Evolutionary conservation across 208 protist species (phyloP), one percentile per base, ranked within the genome.

Genomic region (Wallacemonas sp.): DNA sequence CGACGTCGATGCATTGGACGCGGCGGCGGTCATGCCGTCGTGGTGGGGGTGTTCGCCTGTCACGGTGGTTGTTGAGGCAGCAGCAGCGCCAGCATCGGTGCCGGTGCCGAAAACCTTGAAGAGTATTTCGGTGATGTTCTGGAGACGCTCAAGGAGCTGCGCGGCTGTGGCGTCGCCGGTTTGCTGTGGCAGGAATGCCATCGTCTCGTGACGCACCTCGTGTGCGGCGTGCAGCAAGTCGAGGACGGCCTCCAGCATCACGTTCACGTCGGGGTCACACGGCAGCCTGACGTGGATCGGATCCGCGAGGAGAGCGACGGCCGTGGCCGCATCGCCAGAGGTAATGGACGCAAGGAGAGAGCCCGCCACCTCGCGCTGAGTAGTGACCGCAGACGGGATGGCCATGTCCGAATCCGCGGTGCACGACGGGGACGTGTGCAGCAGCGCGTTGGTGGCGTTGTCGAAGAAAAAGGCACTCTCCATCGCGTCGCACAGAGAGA

Each of bases 381-480:
- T 21, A 55, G n/a, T 8, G 21, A 11, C n/a, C 21, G 47, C 47
- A 32, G 1, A n/a, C n/a, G n/a, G n/a, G n/a, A n/a, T n/a, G n/a
- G n/a, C n/a, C n/a, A n/a, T n/a, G n/a, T n/a, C n/a, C n/a, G n/a
- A n/a, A n/a, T n/a, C n/a, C n/a, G n/a, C n/a, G n/a, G n/a, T n/a
- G n/a, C n/a, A n/a, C n/a, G n/a, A n/a, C n/a, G n/a, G n/a, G n/a
- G n/a, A n/a, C n/a, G n/a, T n/a, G n/a, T n/a, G 43, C 4, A 17
- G 71, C 24, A 92, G 61, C n/a, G 68, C 41, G 11, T 44, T 69
- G 14, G 80, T 71, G 11, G 85, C 65, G 12, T 73, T 81, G 21
- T 85, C 81, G 56, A 88, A 84, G 60, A 88, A 78, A 61, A 78
- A 81, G 30, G 77, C 79, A 43, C 74, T 76, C 39, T 81, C 72